These are phyloP conservation scores for Prinsepia uniflora DNA, from an alignment of 306 rosid genomes.

Conservation along the genomic window DNA sequence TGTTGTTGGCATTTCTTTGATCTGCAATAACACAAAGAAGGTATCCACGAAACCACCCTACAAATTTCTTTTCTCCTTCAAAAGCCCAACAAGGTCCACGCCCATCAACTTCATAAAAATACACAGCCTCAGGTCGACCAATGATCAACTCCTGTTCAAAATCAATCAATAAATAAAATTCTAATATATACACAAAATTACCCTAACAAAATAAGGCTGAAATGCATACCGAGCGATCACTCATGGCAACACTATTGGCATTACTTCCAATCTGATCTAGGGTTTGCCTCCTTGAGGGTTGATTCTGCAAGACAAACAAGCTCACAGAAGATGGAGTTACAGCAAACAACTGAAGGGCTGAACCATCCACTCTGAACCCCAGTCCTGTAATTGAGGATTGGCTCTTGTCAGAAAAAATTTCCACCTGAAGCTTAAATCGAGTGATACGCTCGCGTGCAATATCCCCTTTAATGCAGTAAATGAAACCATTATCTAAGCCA, in stretches of 20 bases:
- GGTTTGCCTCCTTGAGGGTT: slow-evolving; percentile 82
- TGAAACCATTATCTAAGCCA: slow-evolving; percentile 86
- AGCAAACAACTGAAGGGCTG: slow-evolving; percentile 84
- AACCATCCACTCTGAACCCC: slow-evolving; percentile 93
- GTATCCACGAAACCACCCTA: slow-evolving; percentile 98
- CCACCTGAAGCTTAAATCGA: slow-evolving; percentile 88
- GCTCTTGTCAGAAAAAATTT: slow-evolving; percentile 53
- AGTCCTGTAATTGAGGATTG: slow-evolving; percentile 69
- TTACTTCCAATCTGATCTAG: slow-evolving; percentile 92
- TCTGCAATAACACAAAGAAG: slow-evolving; percentile 91
- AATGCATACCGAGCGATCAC: slow-evolving; percentile 75
- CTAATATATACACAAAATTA: slow-evolving; percentile 3
- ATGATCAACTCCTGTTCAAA: slow-evolving; percentile 71
- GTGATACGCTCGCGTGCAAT: slow-evolving; percentile 92
- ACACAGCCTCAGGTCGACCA: slow-evolving; percentile 94
- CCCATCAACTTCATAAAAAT: slow-evolving; percentile 96
- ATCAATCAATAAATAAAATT: slow-evolving; percentile 8
- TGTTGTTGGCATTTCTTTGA: slow-evolving; percentile 72
- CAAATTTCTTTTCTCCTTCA: slow-evolving; percentile 90
- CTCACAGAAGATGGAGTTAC: slow-evolving; percentile 83
- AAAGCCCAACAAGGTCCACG: slow-evolving; percentile 99
- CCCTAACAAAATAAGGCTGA: slow-evolving; percentile 9
- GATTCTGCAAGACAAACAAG: slow-evolving; percentile 69
- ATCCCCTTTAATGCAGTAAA: slow-evolving; percentile 94
- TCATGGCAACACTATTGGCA: slow-evolving; percentile 74